Evolutionary conservation across 116 monocot genomes (phyloP).

Genomic region (Iris pallida): DNA sequence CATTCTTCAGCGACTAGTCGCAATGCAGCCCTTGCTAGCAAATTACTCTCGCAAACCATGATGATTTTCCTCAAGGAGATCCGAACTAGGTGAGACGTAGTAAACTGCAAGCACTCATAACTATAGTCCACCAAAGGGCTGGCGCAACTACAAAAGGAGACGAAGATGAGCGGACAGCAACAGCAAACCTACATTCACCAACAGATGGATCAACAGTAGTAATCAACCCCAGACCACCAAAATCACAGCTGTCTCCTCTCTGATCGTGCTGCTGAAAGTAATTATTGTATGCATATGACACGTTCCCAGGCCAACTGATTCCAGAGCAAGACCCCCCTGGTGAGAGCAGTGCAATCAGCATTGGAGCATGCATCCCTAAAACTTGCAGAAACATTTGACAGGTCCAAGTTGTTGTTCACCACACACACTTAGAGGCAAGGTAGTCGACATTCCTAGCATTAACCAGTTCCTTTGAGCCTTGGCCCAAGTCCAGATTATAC

Average conservation of each 20-base stretch:
- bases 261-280: slow-evolving; percentile 83
- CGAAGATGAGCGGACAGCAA: slow-evolving; percentile 39
- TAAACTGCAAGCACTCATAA: slow-evolving; percentile 1
- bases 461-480: slow-evolving; percentile 42
- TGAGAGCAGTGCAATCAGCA: slow-evolving; percentile 68
- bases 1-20: too few species aligned
- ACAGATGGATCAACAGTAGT: slow-evolving; percentile 85
- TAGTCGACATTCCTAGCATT: slow-evolving; percentile 70
- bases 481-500: slow-evolving; percentile 59
- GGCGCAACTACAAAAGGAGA: slow-evolving; percentile 8
- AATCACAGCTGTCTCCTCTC: slow-evolving; percentile 62
- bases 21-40: too few species aligned
- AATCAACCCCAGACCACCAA: slow-evolving; percentile 76
- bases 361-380: slow-evolving; percentile 43
- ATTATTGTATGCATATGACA: slow-evolving; percentile 87
- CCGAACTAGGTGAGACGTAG: not conserved
- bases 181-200: slow-evolving; percentile 58
- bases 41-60: too few species aligned
- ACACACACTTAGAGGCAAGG: slow-evolving; percentile 79
- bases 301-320: slow-evolving; percentile 67
- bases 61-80: not conserved
- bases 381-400: slow-evolving; percentile 49
- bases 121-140: not conserved
- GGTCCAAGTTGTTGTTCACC: slow-evolving; percentile 63
- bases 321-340: slow-evolving; percentile 64